Percentiles rank a stretch among this genome's conserved stretches.
These are phyloP conservation scores for Dipteronia sinensis DNA, from an alignment of 345 rosid genomes.

Conservation along the genomic window DNA sequence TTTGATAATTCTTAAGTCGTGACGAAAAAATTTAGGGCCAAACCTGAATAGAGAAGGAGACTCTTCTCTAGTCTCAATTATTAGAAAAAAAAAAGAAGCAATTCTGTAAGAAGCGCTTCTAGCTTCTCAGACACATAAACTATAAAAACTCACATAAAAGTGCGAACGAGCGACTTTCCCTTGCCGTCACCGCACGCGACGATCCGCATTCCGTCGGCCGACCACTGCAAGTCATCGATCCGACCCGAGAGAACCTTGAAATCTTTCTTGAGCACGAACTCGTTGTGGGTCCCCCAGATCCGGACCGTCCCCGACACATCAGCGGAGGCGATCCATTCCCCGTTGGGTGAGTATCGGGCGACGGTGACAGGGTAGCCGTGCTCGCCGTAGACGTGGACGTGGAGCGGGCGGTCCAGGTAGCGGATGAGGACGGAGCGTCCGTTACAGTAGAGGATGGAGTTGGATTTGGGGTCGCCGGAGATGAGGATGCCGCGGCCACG, in stretches of 20 bases:
- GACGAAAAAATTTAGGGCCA: too few relatives aligned
- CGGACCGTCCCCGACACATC: conserved; percentile 89
- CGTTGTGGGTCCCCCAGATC: conserved; percentile 88
- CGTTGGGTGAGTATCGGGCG: conserved; percentile 93
- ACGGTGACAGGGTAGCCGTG: conserved; percentile 94
- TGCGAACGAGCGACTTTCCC: conserved; percentile 93
- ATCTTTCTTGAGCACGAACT: conserved; percentile 86
- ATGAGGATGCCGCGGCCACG: conserved; percentile 91
- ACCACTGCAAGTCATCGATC: conserved; percentile 99
- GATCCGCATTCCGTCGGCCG: conserved; percentile 88
- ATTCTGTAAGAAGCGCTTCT: too few relatives aligned
- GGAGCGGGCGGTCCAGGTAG: conserved; percentile 77
- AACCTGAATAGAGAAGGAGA: too few relatives aligned
- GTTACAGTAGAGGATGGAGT: conserved; percentile 78
- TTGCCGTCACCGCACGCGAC: conserved; percentile 98
- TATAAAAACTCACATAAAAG: conserved; percentile 71
- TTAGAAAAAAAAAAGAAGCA: too few relatives aligned
- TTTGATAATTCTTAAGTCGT: too few relatives aligned
- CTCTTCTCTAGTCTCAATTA: too few relatives aligned
- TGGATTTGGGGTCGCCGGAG: conserved; percentile 74
- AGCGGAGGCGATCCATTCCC: conserved; percentile 99
- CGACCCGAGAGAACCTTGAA: conserved; percentile 86
- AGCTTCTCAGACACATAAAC: too few relatives aligned
- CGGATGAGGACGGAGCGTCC: conserved; percentile 86
- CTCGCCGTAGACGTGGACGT: conserved; percentile 83